Percentiles rank a stretch among this genome's conserved stretches.
Conservation (phyloP, 805 yeast species). For the Wickerhamiella occidentalis region DNA sequence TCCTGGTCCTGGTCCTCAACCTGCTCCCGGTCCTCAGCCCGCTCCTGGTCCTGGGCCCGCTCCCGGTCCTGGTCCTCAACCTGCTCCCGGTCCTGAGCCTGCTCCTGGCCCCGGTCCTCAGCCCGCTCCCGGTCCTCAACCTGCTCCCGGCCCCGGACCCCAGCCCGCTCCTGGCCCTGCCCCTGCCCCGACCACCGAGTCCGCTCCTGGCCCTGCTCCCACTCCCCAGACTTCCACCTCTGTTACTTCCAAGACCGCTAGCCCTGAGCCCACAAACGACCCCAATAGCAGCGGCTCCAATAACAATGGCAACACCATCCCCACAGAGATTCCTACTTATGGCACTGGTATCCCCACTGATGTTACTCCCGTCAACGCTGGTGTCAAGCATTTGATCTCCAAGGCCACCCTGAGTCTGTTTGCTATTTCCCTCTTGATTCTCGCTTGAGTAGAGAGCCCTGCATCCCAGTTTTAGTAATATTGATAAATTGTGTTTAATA, state of each 20-base stretch:
- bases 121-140: neutral
- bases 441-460: neutral
- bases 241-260: no score
- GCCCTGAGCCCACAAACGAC: no score
- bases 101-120: neutral
- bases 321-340: neutral
- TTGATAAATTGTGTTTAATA: neutral
- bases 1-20: neutral
- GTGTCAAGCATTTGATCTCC: neutral
- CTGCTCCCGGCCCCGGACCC: neutral
- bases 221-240: no score
- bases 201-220: neutral
- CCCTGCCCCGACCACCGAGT: neutral
- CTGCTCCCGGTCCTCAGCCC: neutral
- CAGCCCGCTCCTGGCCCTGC: neutral
- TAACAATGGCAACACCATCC: neutral
- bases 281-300: neutral
- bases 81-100: neutral
- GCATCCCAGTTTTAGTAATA: neutral
- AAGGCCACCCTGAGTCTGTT: neutral
- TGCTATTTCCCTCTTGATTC: neutral
- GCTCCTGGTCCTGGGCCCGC: neutral
- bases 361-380: neutral
- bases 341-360: neutral
- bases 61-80: no score